These are phyloP conservation scores for Leavenworthia alabamica DNA, from an alignment of 345 rosid genomes.

Conservation along the genomic window DNA sequence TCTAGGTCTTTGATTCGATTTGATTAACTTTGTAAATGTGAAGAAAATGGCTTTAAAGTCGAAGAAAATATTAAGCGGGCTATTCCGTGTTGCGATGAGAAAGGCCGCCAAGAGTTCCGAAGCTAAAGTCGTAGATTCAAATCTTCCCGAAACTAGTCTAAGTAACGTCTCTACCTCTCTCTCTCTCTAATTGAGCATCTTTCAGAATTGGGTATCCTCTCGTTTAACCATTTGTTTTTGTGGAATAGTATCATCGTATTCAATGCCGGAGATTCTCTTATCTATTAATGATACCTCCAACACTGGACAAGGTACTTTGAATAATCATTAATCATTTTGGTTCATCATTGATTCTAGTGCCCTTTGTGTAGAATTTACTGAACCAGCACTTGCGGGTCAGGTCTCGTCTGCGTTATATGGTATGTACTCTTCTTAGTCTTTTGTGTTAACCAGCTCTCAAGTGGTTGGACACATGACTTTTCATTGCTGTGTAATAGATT, in stretches of 20 bases:
- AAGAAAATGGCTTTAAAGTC: slow-evolving; percentile 5
- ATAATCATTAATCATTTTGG: too few species aligned
- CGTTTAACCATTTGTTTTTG: not conserved
- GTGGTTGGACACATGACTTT: not conserved
- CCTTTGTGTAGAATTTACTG: slow-evolving; percentile 5
- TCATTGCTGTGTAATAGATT: not conserved
- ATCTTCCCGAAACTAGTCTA: not conserved
- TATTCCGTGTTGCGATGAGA: slow-evolving; percentile 5
- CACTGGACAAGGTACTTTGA: slow-evolving; percentile 11
- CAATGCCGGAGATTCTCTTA: not conserved
- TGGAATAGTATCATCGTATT: not conserved
- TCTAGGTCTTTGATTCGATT: not conserved
- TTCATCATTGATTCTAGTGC: not conserved
- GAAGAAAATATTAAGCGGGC: not conserved
- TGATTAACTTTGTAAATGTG: not conserved
- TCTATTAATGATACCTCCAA: not conserved
- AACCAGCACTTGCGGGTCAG: not conserved
- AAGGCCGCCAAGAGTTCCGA: not conserved
- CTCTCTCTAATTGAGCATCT: slow-evolving; percentile 5
- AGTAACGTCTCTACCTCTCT: not conserved
- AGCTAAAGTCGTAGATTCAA: not conserved
- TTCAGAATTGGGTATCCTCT: not conserved
- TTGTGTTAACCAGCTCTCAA: not conserved
- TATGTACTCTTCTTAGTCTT: not conserved
- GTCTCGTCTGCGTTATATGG: slow-evolving; percentile 20